Evolutionary conservation across 2,329 filamentous ascomycete species (phyloP).

Genomic region (Sclerotinia borealis): DNA sequence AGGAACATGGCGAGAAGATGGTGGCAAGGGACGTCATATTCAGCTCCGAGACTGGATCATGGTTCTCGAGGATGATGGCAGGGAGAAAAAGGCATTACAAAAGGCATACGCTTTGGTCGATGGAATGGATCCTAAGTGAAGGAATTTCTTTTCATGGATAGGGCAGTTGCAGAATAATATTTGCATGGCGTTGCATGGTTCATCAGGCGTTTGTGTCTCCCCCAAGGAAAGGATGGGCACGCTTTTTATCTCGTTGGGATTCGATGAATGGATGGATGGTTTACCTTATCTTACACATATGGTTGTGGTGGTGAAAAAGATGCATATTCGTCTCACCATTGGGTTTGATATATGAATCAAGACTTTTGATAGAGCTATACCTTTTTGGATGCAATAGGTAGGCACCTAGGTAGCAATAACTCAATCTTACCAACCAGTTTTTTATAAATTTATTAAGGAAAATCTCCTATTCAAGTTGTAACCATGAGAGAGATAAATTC

Average conservation of each 20-base stretch:
- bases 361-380: neutral
- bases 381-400: neutral
- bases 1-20: conserved; percentile 74
- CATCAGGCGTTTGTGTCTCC: conserved; percentile 10
- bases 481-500: neutral
- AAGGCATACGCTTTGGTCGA: conserved; percentile 30
- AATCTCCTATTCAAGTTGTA: neutral
- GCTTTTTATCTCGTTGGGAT: conserved; percentile 3
- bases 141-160: conserved; percentile 21
- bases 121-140: conserved; percentile 33
- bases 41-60: conserved; percentile 79
- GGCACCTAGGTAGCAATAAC: neutral
- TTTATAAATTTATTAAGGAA: too few species aligned
- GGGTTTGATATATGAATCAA: conserved; percentile 1
- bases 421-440: neutral
- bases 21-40: conserved; percentile 68
- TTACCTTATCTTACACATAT: conserved; percentile 3
- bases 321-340: conserved; percentile 4
- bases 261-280: neutral
- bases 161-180: conserved; percentile 6
- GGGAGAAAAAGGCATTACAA: conserved; percentile 57
- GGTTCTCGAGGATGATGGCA: conserved; percentile 73
- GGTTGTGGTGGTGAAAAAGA: neutral
- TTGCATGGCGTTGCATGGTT: conserved; percentile 14
- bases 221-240: neutral